These are phyloP conservation scores for Podosphaera fusca DNA, from an alignment of 2,329 filamentous ascomycete genomes.

Conservation along the genomic window DNA sequence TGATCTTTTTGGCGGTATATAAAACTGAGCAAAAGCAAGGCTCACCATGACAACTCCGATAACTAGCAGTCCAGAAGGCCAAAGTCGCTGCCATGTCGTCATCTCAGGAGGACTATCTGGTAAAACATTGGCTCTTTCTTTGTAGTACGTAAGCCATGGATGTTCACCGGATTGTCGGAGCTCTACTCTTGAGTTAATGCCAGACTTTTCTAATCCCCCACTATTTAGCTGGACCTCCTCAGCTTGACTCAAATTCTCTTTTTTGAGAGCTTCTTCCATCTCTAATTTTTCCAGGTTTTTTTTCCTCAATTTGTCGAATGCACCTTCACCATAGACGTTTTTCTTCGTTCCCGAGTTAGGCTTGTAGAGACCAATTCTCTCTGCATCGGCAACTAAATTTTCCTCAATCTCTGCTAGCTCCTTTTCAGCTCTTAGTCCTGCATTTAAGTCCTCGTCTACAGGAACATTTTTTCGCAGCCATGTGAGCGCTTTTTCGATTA, in stretches of 20 bases:
- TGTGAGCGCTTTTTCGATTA: conserved; percentile 24
- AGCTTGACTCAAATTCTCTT: conserved; percentile 18
- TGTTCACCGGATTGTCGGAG: conserved; percentile 11
- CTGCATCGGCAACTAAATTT: conserved; percentile 13
- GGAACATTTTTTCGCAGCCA: conserved; percentile 31
- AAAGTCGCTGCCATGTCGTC: conserved; percentile 27
- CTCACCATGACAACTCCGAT: conserved; percentile 22
- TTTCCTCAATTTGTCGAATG: conserved; percentile 32
- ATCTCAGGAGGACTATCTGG: conserved; percentile 29
- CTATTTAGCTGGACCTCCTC: conserved; percentile 15
- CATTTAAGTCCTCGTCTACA: conserved; percentile 37
- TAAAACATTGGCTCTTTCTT: conserved; percentile 24
- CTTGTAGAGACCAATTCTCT: conserved; percentile 13
- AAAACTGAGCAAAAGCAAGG: conserved; percentile 23
- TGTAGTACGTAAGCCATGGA: conserved; percentile 12
- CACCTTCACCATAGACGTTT: conserved; percentile 33
- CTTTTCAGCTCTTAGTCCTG: conserved; percentile 36
- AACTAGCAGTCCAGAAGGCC: conserved; percentile 28
- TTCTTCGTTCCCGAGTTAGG: conserved; percentile 10
- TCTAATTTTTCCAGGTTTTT: conserved; percentile 24
- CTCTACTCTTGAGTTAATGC: conserved; percentile 9
- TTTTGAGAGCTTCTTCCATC: conserved; percentile 22
- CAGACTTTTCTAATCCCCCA: conserved; percentile 8
- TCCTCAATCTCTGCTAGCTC: conserved; percentile 31
- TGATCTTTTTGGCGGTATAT: conserved; percentile 25